Evolutionary conservation across 768 basidiomycete species (phyloP), one percentile per base, ranked within the genome.

Genomic region (Auriscalpium vulgare): DNA sequence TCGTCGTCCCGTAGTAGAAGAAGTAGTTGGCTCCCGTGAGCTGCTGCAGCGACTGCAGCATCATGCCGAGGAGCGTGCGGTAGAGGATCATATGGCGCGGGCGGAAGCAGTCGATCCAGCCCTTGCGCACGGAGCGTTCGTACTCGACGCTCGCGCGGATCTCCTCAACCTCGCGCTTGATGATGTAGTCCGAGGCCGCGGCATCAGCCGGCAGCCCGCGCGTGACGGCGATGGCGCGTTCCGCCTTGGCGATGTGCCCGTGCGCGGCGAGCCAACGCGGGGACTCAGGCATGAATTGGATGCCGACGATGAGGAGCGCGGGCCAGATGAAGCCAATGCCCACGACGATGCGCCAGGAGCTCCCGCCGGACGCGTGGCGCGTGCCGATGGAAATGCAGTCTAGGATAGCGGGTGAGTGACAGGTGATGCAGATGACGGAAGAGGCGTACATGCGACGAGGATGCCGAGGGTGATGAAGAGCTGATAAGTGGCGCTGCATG

Each of bases 341-440:
- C 37, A 86, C 75, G 40, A 85, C 75, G 13, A 75, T 78, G 44
- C 81, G 79, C 86, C 86, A 88, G 8, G 79, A 81, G 7, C 72
- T 74, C 11, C 77, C 73, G 38, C 72, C 75, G 14, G 67, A 6
- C 34, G 81, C 64, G 29, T 70, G 17, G 54, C 84, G 78, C 0
- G 87, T 79, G n/a, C 81, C 87, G 59, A 87, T 81, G n/a, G 78
- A 79, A 51, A 88, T 82, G 60, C 78, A 81, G 65, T 87, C 80
- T 81, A 50, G 37, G 36, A 17, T 37, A 54, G 36, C 13, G 17
- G 3, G 21, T 17, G 23, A 47, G 58, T n/a, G 19, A 21, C 35
- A 16, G 10, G 23, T 1, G 4, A 11, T 10, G 8, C 2, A 7
- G 7, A 53, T 23, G 7, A 8, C 17, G 19, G 35, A 37, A 44